Base-by-base conservation (phyloP, 2,329 filamentous ascomycete genomes). In the Colletotrichum aenigma region DNA sequence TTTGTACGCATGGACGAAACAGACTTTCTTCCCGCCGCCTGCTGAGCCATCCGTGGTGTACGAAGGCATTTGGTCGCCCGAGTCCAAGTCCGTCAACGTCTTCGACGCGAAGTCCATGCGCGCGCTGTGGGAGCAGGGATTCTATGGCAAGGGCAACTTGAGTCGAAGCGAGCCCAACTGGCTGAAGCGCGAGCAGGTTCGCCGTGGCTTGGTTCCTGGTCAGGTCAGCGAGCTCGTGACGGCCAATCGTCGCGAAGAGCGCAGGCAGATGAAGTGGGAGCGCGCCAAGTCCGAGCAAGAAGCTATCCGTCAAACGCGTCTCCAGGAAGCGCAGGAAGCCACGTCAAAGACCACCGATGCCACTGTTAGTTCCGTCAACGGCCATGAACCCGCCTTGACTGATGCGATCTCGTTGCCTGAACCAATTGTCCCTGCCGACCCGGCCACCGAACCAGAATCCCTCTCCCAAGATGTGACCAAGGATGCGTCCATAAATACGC, bases 121-220 rank as follows among this genome's bases (percentile, higher is more conserved):
- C 70, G 95, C 93, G 2, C 85, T 99, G 28, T 99, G 97, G 97
- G 95, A 98, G 84, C 95, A 97, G 86, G 97, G 97, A 7, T 99
- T 99, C 85, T 99, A 96, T 84, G 97, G 97, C 64, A 98, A 98
- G 84, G 97, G 97, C 60, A 96, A 89, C 79, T 87, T 98, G 74
- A 98, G 96, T 86, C 92, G 97, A 80, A 98, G 96, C 88, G 96
- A 99, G 83, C 96, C 96, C 4, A 97, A 93, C 79, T 99, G 97
- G 97, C 85, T 98, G 66, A 94, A 94, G 78, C 90, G 94, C 77
- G 95, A 98, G 84, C 94, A 95, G 83, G 92, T 93, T 32, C 91
- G 93, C 66, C 89, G 89, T 75, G 94, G 94, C 13, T 84, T 93
- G 18, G 86, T 92, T 30, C 90, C 91, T 36, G 88, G 87, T 28